Conservation (phyloP, 176 grass and related monocot genomes). For the Leersia perrieri region DNA sequence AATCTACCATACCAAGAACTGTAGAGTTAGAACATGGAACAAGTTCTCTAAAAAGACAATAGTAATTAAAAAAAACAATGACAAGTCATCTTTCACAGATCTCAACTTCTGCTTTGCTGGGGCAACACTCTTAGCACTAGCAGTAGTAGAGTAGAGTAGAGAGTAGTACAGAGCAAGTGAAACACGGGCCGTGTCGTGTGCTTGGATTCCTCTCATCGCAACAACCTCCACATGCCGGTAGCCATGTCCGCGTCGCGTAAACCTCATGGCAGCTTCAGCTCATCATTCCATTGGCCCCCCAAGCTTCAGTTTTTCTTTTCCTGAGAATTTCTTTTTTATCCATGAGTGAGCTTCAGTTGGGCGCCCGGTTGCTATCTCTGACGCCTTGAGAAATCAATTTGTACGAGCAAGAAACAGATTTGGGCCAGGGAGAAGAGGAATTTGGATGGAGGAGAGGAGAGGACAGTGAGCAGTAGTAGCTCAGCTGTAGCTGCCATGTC, state of each 20-base stretch:
- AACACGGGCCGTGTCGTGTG: too few species aligned
- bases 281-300: background rate
- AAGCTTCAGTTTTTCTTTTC: background rate
- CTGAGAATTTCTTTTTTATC: too few species aligned
- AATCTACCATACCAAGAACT: background rate
- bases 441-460: background rate
- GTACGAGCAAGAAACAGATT: background rate
- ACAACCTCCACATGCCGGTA: background rate
- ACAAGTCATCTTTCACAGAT: background rate
- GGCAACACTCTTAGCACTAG: background rate
- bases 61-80: too few species aligned
- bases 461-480: constrained; percentile 3
- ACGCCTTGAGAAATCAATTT: background rate
- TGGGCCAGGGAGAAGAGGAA: background rate
- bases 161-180: background rate
- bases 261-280: background rate
- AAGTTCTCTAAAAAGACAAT: background rate
- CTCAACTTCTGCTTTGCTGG: background rate
- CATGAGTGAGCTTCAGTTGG: background rate
- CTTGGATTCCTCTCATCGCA: background rate
- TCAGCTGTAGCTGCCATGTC: constrained; percentile 22
- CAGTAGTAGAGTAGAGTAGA: background rate
- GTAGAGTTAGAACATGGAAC: background rate
- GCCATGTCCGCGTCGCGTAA: background rate
- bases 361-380: background rate